Conservation (phyloP, 208 protist species). For the Leishmania gerbilli region DNA sequence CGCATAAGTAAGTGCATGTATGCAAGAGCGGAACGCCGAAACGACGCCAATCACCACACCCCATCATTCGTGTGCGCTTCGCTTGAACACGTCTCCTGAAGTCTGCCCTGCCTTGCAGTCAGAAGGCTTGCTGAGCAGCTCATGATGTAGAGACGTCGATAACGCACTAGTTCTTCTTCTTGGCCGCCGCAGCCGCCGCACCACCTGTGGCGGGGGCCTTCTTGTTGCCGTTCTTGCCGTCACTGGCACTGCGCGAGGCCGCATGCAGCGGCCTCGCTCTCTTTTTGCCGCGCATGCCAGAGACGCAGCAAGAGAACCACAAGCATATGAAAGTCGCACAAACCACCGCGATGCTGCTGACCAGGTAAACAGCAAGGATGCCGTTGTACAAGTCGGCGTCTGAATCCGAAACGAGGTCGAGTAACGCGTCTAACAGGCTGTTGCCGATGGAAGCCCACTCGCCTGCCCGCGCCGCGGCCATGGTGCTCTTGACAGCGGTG, state of each 20-base stretch:
- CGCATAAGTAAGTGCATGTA: not conserved
- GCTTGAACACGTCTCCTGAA: not conserved
- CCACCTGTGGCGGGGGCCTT: slow-evolving; percentile 1
- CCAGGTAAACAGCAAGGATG: slow-evolving; percentile 37
- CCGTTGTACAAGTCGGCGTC: slow-evolving; percentile 56
- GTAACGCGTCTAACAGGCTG: slow-evolving; percentile 25
- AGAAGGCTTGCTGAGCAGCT: not conserved
- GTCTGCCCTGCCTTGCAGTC: not conserved
- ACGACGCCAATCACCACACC: not conserved
- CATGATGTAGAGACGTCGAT: not conserved
- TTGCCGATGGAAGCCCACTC: slow-evolving; percentile 38
- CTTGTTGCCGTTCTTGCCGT: slow-evolving; percentile 8
- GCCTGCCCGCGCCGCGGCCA: slow-evolving; percentile 21
- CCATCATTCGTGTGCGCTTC: not conserved
- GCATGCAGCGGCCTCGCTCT: not conserved
- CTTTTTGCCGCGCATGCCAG: slow-evolving; percentile 21
- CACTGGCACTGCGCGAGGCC: not conserved
- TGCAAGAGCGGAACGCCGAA: not conserved
- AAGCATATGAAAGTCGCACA: slow-evolving; percentile 17
- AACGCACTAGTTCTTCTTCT: not conserved
- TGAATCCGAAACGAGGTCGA: slow-evolving; percentile 29
- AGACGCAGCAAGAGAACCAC: slow-evolving; percentile 26
- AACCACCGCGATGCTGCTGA: slow-evolving; percentile 31
- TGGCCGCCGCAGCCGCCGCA: not conserved
- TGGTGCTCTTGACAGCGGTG: slow-evolving; percentile 18